phyloP scores from a whole-genome alignment of 768 basidiomycete species.

The Podaxis pistillaris region DNA sequence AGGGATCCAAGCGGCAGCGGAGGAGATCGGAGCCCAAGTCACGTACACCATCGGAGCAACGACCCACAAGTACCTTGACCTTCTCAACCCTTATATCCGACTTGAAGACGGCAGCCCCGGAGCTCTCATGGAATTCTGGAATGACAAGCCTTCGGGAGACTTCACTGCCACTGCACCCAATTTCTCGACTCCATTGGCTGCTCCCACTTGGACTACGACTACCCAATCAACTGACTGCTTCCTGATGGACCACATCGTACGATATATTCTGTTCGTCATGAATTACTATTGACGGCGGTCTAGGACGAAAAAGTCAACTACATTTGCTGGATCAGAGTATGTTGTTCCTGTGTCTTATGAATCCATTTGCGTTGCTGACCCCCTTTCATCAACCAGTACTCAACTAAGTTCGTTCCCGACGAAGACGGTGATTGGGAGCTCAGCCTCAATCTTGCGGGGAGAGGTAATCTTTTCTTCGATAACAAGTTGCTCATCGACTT shows the following conservation, averaged over 20 bases:
- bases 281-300: not conserved
- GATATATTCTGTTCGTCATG: constrained; percentile 13
- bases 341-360: constrained; percentile 8
- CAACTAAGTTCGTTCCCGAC: constrained; percentile 46
- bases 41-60: constrained; percentile 42
- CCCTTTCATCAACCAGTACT: constrained; percentile 27
- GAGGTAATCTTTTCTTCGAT: constrained; percentile 52
- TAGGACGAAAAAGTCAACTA: constrained; percentile 43
- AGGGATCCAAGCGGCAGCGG: constrained; percentile 44
- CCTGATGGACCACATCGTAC: constrained; percentile 42
- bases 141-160: constrained; percentile 37
- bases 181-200: constrained; percentile 23
- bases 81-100: constrained; percentile 46
- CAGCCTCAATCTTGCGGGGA: constrained; percentile 41
- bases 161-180: constrained; percentile 29
- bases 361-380: not conserved
- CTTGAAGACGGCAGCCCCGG: constrained; percentile 36
- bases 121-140: constrained; percentile 44
- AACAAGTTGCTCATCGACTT: constrained; percentile 44
- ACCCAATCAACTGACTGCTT: constrained; percentile 34
- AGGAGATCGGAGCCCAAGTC: constrained; percentile 44
- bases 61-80: constrained; percentile 47
- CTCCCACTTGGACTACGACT: constrained; percentile 35
- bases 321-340: constrained; percentile 40
- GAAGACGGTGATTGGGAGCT: constrained; percentile 53